Percentiles rank a stretch among this genome's conserved stretches.
Conservation (phyloP, 805 yeast genomes). For the Zygosaccharomyces bailii region DNA sequence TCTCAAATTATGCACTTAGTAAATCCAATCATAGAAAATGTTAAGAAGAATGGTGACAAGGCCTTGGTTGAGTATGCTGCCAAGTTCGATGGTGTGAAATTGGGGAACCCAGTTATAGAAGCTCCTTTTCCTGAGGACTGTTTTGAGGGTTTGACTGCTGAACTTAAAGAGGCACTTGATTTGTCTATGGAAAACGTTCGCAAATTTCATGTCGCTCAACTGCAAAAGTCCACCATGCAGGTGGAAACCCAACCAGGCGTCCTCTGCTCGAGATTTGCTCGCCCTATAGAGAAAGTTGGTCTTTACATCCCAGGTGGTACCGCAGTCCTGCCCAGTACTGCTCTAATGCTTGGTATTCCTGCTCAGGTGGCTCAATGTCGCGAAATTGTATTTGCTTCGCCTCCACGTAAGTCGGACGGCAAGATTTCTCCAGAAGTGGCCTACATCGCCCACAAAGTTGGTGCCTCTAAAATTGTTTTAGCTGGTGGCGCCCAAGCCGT, state of each 20-base stretch:
- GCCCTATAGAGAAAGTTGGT: conserved; percentile 93
- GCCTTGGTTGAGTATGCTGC: conserved; percentile 87
- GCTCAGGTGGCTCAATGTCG: conserved; percentile 97
- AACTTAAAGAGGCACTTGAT: conserved; percentile 80
- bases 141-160: conserved; percentile 69
- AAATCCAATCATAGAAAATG: conserved; percentile 80
- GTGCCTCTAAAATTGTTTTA: conserved; percentile 82
- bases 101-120: conserved; percentile 65
- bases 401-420: conserved; percentile 86
- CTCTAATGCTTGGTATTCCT: conserved; percentile 97
- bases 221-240: conserved; percentile 63
- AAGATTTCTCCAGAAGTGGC: conserved; percentile 94
- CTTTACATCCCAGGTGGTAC: conserved; percentile 98
- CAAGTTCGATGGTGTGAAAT: conserved; percentile 81
- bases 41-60: conserved; percentile 72
- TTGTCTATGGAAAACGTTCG: conserved; percentile 83
- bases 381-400: conserved; percentile 89
- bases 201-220: conserved; percentile 91
- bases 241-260: conserved; percentile 97
- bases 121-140: conserved; percentile 85
- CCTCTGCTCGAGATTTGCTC: conserved; percentile 86
- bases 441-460: conserved; percentile 93
- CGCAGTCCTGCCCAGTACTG: conserved; percentile 96
- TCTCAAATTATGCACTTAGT: conserved; percentile 90
- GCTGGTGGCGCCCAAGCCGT: conserved; percentile 99